These are phyloP conservation scores for Fusarium continuum DNA, from an alignment of 2,329 filamentous ascomycete species.

Conservation along the genomic window DNA sequence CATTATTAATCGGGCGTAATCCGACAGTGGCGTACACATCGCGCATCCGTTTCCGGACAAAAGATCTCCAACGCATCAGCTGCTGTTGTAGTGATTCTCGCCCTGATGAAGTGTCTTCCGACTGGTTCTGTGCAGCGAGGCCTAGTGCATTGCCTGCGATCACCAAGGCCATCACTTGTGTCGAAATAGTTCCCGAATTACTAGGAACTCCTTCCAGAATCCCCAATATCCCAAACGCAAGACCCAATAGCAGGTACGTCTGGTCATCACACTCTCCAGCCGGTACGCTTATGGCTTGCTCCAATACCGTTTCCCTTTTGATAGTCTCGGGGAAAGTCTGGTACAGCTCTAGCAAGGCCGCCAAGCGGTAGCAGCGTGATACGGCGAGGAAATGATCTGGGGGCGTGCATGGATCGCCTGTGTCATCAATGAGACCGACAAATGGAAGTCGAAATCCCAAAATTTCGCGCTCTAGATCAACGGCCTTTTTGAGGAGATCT, in stretches of 20 bases:
- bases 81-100: not conserved
- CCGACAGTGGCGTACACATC: conserved; percentile 3
- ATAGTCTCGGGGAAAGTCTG: conserved; percentile 14
- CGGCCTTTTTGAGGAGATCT: conserved; percentile 8
- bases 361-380: conserved; percentile 10
- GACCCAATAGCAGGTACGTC: not conserved
- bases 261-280: not conserved
- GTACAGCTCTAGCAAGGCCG: conserved; percentile 15
- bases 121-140: not conserved
- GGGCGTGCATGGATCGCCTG: conserved; percentile 1
- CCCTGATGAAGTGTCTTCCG: not conserved
- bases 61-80: not conserved
- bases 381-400: conserved; percentile 7
- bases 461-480: not conserved
- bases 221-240: not conserved
- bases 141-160: conserved; percentile 17
- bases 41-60: conserved; percentile 6
- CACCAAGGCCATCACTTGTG: conserved; percentile 10
- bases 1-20: conserved; percentile 8
- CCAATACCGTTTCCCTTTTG: not conserved
- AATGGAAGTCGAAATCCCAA: conserved; percentile 2
- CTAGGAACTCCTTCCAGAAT: conserved; percentile 1
- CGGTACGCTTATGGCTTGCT: not conserved
- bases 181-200: conserved; percentile 17
- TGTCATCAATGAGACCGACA: conserved; percentile 10